A percentile compares a stretch with the other conserved stretches of the same genome.
These are phyloP conservation scores for Orbilia blumenaviensis DNA, from an alignment of 2,329 filamentous ascomycete genomes.

Conservation along the genomic window DNA sequence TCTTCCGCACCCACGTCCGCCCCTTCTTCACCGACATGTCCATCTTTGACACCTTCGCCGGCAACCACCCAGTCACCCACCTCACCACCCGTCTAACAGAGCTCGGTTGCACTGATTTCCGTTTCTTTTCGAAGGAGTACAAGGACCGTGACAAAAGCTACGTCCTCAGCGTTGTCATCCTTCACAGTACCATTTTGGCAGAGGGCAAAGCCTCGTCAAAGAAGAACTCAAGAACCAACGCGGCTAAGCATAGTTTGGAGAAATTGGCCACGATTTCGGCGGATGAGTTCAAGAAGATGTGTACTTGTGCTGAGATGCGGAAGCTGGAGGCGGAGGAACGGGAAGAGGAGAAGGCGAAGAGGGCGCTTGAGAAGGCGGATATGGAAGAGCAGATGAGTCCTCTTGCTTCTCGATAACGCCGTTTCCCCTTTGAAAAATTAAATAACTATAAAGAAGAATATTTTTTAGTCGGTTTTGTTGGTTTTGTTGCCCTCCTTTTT, in stretches of 20 bases:
- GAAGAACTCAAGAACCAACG: constrained; percentile 76
- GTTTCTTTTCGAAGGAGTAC: constrained; percentile 67
- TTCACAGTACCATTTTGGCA: constrained; percentile 76
- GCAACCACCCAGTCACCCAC: constrained; percentile 80
- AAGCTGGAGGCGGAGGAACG: constrained; percentile 31
- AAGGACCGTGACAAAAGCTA: constrained; percentile 64
- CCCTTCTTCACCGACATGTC: constrained; percentile 86
- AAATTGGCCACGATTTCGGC: constrained; percentile 62
- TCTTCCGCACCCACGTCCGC: constrained; percentile 78
- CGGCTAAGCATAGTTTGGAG: constrained; percentile 69
- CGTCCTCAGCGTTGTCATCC: constrained; percentile 76
- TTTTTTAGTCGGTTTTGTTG: neutral
- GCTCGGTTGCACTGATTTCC: constrained; percentile 63
- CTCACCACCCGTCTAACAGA: constrained; percentile 63
- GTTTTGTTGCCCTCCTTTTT: neutral
- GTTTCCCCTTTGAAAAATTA: too few species aligned
- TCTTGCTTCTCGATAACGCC: neutral
- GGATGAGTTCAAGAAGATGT: constrained; percentile 54
- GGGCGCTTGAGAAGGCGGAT: constrained; percentile 8
- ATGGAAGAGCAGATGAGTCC: neutral
- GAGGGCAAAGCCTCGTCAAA: constrained; percentile 71
- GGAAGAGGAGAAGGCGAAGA: constrained; percentile 11
- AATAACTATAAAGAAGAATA: constrained; percentile 59
- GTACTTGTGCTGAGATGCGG: constrained; percentile 51
- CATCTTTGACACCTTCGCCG: constrained; percentile 85